These are phyloP conservation scores for Coffea canephora DNA, from an alignment of 257 asterid genomes.

Conservation along the genomic window DNA sequence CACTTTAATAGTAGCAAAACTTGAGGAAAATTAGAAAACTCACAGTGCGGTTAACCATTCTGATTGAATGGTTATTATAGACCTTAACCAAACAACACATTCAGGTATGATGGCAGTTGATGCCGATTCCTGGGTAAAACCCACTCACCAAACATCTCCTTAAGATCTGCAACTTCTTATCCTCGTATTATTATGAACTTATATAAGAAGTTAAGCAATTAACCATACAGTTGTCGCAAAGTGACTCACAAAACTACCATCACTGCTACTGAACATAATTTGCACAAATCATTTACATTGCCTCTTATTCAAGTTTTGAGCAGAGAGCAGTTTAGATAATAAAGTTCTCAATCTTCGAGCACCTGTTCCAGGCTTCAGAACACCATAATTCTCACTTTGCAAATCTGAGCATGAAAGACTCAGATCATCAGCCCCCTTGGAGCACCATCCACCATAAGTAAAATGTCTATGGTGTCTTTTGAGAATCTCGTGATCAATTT, in stretches of 20 bases:
- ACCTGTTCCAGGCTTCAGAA: constrained; percentile 68
- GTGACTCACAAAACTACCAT: background rate
- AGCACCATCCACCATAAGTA: constrained; percentile 78
- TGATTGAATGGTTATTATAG: too few relatives aligned
- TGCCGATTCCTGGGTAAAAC: too few relatives aligned
- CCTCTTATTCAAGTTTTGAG: constrained; percentile 34
- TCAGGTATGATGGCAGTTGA: too few relatives aligned
- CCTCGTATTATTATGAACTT: too few relatives aligned
- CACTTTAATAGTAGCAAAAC: too few relatives aligned
- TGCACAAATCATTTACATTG: constrained; percentile 46
- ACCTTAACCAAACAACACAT: too few relatives aligned
- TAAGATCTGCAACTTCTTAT: too few relatives aligned
- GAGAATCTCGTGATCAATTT: constrained; percentile 68
- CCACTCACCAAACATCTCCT: too few relatives aligned
- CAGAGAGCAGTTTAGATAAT: constrained; percentile 43
- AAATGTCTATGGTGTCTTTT: constrained; percentile 52
- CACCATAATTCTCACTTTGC: constrained; percentile 59
- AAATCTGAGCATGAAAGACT: constrained; percentile 37
- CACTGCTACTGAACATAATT: background rate
- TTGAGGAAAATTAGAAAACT: too few relatives aligned
- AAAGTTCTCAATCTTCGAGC: constrained; percentile 58
- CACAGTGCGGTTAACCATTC: too few relatives aligned
- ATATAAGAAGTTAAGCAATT: too few relatives aligned
- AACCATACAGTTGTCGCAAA: too few relatives aligned
- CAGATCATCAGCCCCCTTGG: constrained; percentile 8